phyloP scores from a whole-genome alignment of 2,329 filamentous ascomycete species.

The Monosporascus sp. region DNA sequence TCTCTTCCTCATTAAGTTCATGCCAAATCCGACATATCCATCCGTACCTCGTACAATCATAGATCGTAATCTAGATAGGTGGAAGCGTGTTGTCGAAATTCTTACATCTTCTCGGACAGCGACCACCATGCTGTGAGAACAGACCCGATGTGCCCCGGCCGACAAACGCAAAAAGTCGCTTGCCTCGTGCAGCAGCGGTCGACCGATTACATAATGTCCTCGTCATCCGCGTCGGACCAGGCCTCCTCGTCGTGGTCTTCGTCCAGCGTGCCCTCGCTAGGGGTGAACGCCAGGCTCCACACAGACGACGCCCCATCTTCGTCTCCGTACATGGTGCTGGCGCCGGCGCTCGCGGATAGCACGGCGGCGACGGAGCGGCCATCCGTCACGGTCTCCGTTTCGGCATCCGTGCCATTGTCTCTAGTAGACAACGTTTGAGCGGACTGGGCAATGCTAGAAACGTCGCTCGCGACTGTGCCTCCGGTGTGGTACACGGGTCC shows the following conservation, averaged over 20 bases:
- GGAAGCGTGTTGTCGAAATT: too few relatives aligned
- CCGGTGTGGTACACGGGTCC: slow-evolving; percentile 27
- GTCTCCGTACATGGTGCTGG: not conserved
- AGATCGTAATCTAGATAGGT: too few relatives aligned
- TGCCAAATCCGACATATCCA: too few relatives aligned
- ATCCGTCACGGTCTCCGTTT: slow-evolving; percentile 10
- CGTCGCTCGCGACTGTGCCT: slow-evolving; percentile 16
- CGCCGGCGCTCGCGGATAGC: slow-evolving; percentile 3
- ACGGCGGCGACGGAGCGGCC: slow-evolving; percentile 11
- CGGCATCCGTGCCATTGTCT: not conserved
- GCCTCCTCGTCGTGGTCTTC: slow-evolving; percentile 5
- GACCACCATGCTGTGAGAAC: too few relatives aligned
- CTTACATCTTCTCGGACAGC: too few relatives aligned
- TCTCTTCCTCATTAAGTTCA: too few relatives aligned
- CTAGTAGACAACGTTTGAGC: not conserved
- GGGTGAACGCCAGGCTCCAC: not conserved
- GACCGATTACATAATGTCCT: too few relatives aligned
- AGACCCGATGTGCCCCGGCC: too few relatives aligned
- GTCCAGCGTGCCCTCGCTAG: not conserved
- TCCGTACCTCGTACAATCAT: too few relatives aligned
- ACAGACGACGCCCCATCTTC: not conserved
- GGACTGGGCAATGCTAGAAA: slow-evolving; percentile 9
- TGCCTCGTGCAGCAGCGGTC: not conserved
- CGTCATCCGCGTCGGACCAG: slow-evolving; percentile 10
- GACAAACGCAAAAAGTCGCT: not conserved